Evolutionary conservation across 2,329 filamentous ascomycete genomes (phyloP).

Genomic region (Alternaria dauci): DNA sequence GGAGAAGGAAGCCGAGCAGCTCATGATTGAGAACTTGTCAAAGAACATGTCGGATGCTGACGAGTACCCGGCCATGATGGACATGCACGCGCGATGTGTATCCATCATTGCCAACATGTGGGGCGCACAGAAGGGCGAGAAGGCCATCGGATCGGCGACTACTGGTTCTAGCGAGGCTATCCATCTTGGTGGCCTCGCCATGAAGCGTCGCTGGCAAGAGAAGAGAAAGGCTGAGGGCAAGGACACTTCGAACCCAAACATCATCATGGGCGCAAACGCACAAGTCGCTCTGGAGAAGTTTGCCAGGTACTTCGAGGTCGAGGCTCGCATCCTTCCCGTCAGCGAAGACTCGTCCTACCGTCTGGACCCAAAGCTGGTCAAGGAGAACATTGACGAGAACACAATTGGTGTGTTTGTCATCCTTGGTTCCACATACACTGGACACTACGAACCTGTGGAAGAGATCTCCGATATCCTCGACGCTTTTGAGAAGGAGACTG

Average conservation of each 20-base stretch:
- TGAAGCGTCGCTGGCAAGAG: conserved; percentile 75
- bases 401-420: conserved; percentile 81
- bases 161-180: conserved; percentile 77
- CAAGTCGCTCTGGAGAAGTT: conserved; percentile 79
- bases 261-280: conserved; percentile 77
- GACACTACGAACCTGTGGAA: conserved; percentile 76
- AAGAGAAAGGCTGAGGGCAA: conserved; percentile 67
- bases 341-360: conserved; percentile 67
- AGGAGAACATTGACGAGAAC: conserved; percentile 75
- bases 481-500: conserved; percentile 67
- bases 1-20: conserved; percentile 69
- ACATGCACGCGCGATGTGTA: conserved; percentile 72
- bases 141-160: conserved; percentile 72
- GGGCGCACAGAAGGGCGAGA: conserved; percentile 68
- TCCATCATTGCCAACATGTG: conserved; percentile 73
- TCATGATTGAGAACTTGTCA: conserved; percentile 72
- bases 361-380: conserved; percentile 70
- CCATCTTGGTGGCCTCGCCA: conserved; percentile 73
- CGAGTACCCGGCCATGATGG: conserved; percentile 54
- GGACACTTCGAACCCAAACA: conserved; percentile 71
- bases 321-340: conserved; percentile 70
- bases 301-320: conserved; percentile 76
- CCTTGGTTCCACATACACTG: conserved; percentile 75
- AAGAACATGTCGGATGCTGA: conserved; percentile 78
- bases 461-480: conserved; percentile 72